Conservation (phyloP, 768 basidiomycete species). For the Amanita pseudoporphyria region DNA sequence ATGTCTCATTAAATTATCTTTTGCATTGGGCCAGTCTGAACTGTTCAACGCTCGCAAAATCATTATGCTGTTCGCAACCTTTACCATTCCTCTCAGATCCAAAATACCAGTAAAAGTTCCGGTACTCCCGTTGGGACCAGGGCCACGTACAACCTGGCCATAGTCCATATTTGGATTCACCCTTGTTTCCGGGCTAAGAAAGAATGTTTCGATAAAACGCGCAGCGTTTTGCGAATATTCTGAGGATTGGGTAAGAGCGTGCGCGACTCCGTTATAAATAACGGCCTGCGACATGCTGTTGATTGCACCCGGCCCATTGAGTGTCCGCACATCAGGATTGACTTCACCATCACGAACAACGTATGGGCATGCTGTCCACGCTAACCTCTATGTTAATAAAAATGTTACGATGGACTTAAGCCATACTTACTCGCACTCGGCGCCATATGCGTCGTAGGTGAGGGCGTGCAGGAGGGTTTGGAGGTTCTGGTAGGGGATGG, state of each 20-base stretch:
- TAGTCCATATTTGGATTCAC: slow-evolving; percentile 63
- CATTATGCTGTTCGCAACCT: slow-evolving; percentile 42
- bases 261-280: slow-evolving; percentile 51
- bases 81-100: slow-evolving; percentile 50
- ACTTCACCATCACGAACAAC: slow-evolving; percentile 47
- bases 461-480: slow-evolving; percentile 40
- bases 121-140: slow-evolving; percentile 27
- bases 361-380: slow-evolving; percentile 54
- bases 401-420: slow-evolving; percentile 13
- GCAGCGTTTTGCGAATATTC: slow-evolving; percentile 32
- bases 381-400: slow-evolving; percentile 17
- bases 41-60: slow-evolving; percentile 40
- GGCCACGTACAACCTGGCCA: slow-evolving; percentile 33
- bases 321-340: slow-evolving; percentile 50
- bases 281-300: slow-evolving; percentile 45
- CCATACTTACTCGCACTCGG: slow-evolving; percentile 42
- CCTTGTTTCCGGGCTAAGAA: slow-evolving; percentile 39
- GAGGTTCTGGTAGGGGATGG: slow-evolving; percentile 21
- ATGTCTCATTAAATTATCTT: slow-evolving; percentile 36
- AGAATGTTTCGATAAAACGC: slow-evolving; percentile 44
- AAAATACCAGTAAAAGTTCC: slow-evolving; percentile 47
- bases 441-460: slow-evolving; percentile 33
- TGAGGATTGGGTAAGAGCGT: slow-evolving; percentile 31
- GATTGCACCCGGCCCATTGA: slow-evolving; percentile 48
- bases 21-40: slow-evolving; percentile 41